A percentile compares a stretch with the other conserved stretches of the same genome.
Evolutionary conservation across 2,329 filamentous ascomycete genomes (phyloP).

Genomic region (Fusarium albidum): DNA sequence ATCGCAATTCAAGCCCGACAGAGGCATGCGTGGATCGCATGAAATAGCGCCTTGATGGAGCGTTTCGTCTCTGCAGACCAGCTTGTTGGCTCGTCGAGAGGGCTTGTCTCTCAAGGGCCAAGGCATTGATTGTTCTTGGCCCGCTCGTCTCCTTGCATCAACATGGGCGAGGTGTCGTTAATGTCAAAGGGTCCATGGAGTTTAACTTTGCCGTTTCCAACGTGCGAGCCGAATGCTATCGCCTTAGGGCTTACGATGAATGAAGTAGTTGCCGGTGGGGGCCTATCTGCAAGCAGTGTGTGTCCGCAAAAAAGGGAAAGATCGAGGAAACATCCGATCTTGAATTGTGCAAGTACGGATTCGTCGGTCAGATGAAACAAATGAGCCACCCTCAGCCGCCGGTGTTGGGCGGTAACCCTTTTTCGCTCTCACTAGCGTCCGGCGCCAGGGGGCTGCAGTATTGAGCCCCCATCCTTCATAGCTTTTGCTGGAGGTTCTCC

Average conservation of each 20-base stretch:
- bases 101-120: neutral
- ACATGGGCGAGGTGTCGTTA: neutral
- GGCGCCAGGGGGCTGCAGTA: conserved; percentile 23
- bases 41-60: conserved; percentile 27
- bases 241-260: too few species aligned
- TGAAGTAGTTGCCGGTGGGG: too few species aligned
- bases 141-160: conserved; percentile 19
- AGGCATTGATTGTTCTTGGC: neutral
- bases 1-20: conserved; percentile 29
- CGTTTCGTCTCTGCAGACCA: conserved; percentile 24
- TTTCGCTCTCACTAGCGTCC: conserved; percentile 13
- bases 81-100: neutral
- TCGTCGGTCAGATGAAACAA: conserved; percentile 31
- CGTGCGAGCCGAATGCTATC: neutral
- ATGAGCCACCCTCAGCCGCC: conserved; percentile 9
- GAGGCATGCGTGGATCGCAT: conserved; percentile 22
- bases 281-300: neutral
- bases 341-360: neutral
- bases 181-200: conserved; percentile 1
- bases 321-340: conserved; percentile 17
- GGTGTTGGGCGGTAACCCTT: conserved; percentile 22
- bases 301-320: conserved; percentile 2
- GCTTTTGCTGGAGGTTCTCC: conserved; percentile 24
- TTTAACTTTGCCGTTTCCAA: neutral
- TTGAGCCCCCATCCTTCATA: conserved; percentile 20